These are phyloP conservation scores for Triangularia setosa DNA, from an alignment of 2,329 filamentous ascomycete genomes.

Conservation along the genomic window DNA sequence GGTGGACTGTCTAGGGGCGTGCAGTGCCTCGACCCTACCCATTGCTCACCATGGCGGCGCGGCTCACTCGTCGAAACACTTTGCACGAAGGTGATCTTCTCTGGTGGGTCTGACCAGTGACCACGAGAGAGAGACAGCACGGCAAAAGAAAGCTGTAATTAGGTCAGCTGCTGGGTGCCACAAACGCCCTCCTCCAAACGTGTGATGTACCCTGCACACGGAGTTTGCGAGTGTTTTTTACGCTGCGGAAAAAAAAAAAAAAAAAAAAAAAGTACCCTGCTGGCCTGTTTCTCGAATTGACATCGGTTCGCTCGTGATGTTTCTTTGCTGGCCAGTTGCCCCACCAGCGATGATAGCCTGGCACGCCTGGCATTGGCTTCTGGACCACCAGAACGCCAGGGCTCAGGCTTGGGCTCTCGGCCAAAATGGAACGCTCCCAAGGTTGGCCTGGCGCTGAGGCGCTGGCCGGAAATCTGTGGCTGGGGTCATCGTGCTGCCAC, in stretches of 20 bases:
- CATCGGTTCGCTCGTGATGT: not conserved
- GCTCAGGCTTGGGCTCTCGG: slow-evolving; percentile 5
- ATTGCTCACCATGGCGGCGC: not conserved
- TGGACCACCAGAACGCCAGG: slow-evolving; percentile 8
- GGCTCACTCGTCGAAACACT: slow-evolving; percentile 10
- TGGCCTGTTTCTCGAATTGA: not conserved
- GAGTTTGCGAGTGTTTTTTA: not conserved
- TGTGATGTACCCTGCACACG: not conserved
- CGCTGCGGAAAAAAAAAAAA: no score
- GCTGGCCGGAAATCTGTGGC: not conserved
- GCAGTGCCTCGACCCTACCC: not conserved
- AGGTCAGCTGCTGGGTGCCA: not conserved
- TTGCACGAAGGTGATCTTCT: not conserved
- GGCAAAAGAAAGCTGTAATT: not conserved
- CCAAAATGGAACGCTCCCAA: slow-evolving; percentile 7
- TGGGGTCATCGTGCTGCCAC: not conserved
- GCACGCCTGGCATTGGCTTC: not conserved
- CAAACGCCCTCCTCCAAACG: not conserved
- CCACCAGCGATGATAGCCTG: not conserved
- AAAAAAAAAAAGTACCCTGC: not conserved
- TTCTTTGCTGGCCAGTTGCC: not conserved
- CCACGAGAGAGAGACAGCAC: not conserved
- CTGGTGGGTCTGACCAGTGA: not conserved
- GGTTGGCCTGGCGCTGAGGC: not conserved
- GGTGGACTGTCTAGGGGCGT: not conserved